A percentile compares a stretch with the other conserved stretches of the same genome.
Conservation (phyloP, 108 stramenopile genomes). For the Aurantiochytrium sp. region DNA sequence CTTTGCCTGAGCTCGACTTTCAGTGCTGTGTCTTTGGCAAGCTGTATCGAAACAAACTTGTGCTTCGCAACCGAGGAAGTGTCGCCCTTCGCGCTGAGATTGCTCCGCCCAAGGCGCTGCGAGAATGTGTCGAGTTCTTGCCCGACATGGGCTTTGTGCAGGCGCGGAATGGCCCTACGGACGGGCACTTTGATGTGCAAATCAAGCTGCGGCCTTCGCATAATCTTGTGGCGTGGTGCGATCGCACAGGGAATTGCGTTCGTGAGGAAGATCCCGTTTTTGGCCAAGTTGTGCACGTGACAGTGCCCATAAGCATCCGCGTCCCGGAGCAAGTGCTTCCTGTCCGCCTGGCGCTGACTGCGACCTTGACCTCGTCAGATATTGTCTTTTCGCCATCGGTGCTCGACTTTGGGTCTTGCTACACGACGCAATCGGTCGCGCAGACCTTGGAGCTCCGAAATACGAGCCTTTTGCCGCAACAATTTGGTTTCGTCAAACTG, state of each 20-base stretch:
- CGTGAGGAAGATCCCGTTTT: neutral
- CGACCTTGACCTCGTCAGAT: slow-evolving; percentile 6
- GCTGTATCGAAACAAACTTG: slow-evolving; percentile 45
- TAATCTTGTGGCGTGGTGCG: neutral
- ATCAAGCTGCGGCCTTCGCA: slow-evolving; percentile 30
- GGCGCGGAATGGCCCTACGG: neutral
- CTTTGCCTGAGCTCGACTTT: slow-evolving; percentile 33
- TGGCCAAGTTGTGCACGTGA: slow-evolving; percentile 21
- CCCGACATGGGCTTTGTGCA: slow-evolving; percentile 51
- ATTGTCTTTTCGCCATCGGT: neutral
- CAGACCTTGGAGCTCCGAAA: slow-evolving; percentile 27
- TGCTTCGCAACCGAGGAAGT: slow-evolving; percentile 46
- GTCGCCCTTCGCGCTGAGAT: slow-evolving; percentile 37
- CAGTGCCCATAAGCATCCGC: slow-evolving; percentile 29
- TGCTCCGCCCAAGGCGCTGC: slow-evolving; percentile 22
- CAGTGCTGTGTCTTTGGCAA: slow-evolving; percentile 42
- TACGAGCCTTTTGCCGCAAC: slow-evolving; percentile 35
- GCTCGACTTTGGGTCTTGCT: slow-evolving; percentile 46
- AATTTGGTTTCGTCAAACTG: slow-evolving; percentile 47
- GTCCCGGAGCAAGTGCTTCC: slow-evolving; percentile 51
- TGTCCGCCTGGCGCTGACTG: slow-evolving; percentile 25
- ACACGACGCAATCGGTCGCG: slow-evolving; percentile 24
- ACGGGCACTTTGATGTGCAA: slow-evolving; percentile 34
- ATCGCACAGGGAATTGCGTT: neutral
- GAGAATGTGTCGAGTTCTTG: slow-evolving; percentile 33